Evolutionary conservation across 2,329 filamentous ascomycete species (phyloP).

Genomic region (Ceratocystis diversiconidia): DNA sequence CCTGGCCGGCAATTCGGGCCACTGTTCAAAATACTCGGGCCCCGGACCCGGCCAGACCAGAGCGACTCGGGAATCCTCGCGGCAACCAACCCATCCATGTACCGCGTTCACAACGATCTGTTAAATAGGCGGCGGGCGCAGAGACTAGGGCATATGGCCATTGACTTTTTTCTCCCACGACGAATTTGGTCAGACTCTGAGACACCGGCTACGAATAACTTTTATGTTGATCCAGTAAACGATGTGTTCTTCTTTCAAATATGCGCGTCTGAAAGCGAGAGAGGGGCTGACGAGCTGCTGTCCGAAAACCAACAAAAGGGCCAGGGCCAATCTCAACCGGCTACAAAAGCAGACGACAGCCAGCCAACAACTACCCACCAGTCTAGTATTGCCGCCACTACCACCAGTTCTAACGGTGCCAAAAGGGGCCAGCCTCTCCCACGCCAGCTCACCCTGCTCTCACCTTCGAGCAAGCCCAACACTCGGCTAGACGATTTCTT

Average conservation of each 20-base stretch:
- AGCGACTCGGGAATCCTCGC: neutral
- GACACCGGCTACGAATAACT: neutral
- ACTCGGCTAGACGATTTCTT: neutral
- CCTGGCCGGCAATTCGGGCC: neutral
- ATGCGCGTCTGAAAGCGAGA: neutral
- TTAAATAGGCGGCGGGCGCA: neutral
- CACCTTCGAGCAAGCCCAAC: neutral
- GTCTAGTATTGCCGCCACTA: neutral
- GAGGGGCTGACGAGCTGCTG: neutral
- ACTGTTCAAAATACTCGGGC: neutral
- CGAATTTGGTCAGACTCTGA: neutral
- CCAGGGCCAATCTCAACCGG: neutral
- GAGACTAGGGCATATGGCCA: neutral
- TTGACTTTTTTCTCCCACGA: neutral
- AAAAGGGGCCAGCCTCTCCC: neutral
- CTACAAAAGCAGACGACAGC: neutral
- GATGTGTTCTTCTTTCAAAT: neutral
- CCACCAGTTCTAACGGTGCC: neutral
- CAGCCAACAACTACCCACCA: neutral
- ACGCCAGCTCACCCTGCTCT: neutral
- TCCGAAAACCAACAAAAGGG: neutral
- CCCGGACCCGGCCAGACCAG: neutral
- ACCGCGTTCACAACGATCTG: neutral
- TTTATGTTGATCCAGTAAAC: neutral
- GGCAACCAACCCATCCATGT: slow-evolving; percentile 1